A percentile compares a stretch with the other conserved stretches of the same genome.
phyloP scores from a whole-genome alignment of 2,329 filamentous ascomycete genomes.

The Nakataea oryzae region DNA sequence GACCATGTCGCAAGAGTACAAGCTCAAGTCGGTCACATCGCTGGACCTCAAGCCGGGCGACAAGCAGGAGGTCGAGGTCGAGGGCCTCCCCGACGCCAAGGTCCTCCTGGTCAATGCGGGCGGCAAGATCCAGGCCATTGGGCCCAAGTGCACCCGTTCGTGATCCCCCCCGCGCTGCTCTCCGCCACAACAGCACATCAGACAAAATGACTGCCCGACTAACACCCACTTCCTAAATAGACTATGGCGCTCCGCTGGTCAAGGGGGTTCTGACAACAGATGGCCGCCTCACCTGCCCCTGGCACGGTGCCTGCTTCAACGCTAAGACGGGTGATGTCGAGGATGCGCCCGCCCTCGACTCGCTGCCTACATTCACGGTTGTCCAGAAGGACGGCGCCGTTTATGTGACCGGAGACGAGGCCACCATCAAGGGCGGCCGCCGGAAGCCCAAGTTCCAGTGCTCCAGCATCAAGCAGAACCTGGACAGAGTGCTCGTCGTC shows the following conservation, averaged over 20 bases:
- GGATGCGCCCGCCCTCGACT: conserved; percentile 82
- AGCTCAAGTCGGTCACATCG: conserved; percentile 66
- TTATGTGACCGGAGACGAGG: conserved; percentile 74
- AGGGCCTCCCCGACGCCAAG: conserved; percentile 78
- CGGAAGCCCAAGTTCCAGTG: conserved; percentile 67
- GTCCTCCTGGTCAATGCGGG: conserved; percentile 74
- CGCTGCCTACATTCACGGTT: conserved; percentile 74
- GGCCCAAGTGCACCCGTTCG: conserved; percentile 58
- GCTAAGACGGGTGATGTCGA: conserved; percentile 85
- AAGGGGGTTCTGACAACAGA: conserved; percentile 76
- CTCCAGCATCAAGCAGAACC: conserved; percentile 6
- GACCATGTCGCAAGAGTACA: conserved; percentile 48
- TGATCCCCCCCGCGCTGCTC: not conserved
- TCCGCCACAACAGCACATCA: not conserved
- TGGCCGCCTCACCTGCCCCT: conserved; percentile 83
- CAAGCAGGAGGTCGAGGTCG: conserved; percentile 83
- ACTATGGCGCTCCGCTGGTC: conserved; percentile 84
- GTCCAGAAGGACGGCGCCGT: conserved; percentile 72
- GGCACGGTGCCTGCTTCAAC: conserved; percentile 97
- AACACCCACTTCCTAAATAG: conserved; percentile 21
- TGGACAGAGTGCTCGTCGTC: conserved; percentile 68
- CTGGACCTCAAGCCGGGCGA: conserved; percentile 68
- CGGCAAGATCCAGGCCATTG: conserved; percentile 68
- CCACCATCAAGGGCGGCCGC: conserved; percentile 64
- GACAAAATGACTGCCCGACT: not conserved